A percentile compares a stretch with the other conserved stretches of the same genome.
These are phyloP conservation scores for Acer negundo DNA, from an alignment of 345 rosid genomes.

Conservation along the genomic window DNA sequence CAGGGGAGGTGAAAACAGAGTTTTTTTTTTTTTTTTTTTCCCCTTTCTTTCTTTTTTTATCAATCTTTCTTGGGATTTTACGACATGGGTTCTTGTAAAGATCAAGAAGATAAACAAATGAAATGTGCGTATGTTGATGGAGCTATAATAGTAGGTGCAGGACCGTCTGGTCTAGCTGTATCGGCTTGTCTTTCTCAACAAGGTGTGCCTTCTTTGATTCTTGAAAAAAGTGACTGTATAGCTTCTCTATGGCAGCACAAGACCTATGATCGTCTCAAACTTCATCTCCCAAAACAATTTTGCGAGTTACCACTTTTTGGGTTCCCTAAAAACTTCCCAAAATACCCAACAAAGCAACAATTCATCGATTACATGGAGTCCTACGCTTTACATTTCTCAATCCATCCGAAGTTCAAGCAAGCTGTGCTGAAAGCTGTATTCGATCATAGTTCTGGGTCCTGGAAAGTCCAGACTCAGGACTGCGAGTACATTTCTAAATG, in stretches of 20 bases:
- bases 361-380: constrained; percentile 73
- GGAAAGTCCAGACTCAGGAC: constrained; percentile 69
- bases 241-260: constrained; percentile 81
- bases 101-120: constrained; percentile 22
- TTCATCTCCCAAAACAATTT: constrained; percentile 86
- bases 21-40: constrained; percentile 8
- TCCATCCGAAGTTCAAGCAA: constrained; percentile 66
- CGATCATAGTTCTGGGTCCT: constrained; percentile 45
- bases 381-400: constrained; percentile 67
- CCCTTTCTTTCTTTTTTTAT: neutral
- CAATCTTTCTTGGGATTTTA: constrained; percentile 26
- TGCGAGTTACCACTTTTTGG: constrained; percentile 72
- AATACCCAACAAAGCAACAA: constrained; percentile 70
- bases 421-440: constrained; percentile 57
- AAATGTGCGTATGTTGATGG: constrained; percentile 38
- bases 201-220: constrained; percentile 67
- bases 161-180: constrained; percentile 84
- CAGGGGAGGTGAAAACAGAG: constrained; percentile 24
- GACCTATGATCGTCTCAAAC: constrained; percentile 87
- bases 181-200: constrained; percentile 70
- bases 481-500: constrained; percentile 55
- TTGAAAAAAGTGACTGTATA: constrained; percentile 71
- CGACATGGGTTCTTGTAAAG: constrained; percentile 48
- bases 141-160: constrained; percentile 93
- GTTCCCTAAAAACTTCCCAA: constrained; percentile 72